Evolutionary conservation across 1,284 basidiomycete genomes (phyloP), one percentile per base, ranked within the genome.

Genomic region (Phylloporus gajari): DNA sequence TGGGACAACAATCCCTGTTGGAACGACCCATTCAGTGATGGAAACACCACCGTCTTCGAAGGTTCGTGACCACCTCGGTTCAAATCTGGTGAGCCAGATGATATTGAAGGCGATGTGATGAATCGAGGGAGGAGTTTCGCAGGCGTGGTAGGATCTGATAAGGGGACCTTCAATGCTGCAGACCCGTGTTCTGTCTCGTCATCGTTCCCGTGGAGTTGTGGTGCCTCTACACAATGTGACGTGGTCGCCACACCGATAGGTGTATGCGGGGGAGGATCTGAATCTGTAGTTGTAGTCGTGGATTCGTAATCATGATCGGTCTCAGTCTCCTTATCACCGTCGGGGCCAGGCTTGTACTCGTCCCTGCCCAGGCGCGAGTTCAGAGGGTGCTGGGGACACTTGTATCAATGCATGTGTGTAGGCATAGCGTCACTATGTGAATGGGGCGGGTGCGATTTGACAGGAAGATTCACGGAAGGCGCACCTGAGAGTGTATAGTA

Each of bases 271-370:
- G 71, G 71, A 69, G 73, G 78, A 71, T 79, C 78, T 13, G 80
- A 79, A 69, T 82, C 78, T 8, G 78, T 82, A 3, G 78, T 80
- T 1, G 80, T 81, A 30, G 78, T 80, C 15, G 78, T 69, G 5
- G 80, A 79, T 51, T 79, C 80, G 25, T 80, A 76, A 11, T 72
- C 78, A 58, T 80, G 75, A 61, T 80, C 78, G 2, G 68, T 79
- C 70, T 78, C 77, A 1, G 64, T 69, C n/a, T 81, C 80, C 56
- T 68, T 76, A 9, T 80, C 79, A 38, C 42, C 58, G 32, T 79
- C 77, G 30, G 40, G 72, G 30, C 63, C 65, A 9, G 13, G 23
- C 5, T 65, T 58, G 42, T 70, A 63, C 46, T 74, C 71, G 42
- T 70, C 72, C 58, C 40, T 70, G 51, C 63, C 66, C 46, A 70